Evolutionary conservation across 257 asterid species (phyloP).

Genomic region (Paulownia fortunei): DNA sequence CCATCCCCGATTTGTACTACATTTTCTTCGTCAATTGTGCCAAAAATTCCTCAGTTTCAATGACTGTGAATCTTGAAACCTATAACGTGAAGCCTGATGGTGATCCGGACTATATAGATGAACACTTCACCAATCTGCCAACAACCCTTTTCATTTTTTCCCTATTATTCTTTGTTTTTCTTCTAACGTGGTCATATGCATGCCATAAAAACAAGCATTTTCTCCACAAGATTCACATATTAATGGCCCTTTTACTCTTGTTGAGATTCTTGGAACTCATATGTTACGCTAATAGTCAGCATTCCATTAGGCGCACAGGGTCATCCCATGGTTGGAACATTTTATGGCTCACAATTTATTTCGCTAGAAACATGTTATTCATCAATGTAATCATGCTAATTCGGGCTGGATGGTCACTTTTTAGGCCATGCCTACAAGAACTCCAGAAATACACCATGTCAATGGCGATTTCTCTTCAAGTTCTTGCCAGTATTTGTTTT

Average conservation of each 20-base stretch:
- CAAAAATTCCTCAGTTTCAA: slow-evolving; percentile 34
- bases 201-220: slow-evolving; percentile 34
- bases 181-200: slow-evolving; percentile 28
- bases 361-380: slow-evolving; percentile 27
- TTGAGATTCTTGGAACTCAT: slow-evolving; percentile 33
- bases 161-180: slow-evolving; percentile 15
- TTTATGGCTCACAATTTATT: slow-evolving; percentile 35
- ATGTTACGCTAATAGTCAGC: slow-evolving; percentile 30
- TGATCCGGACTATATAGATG: slow-evolving; percentile 38
- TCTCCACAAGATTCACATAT: slow-evolving; percentile 35
- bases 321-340: slow-evolving; percentile 35
- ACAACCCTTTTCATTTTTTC: slow-evolving; percentile 33
- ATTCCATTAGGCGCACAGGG: slow-evolving; percentile 31
- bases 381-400: slow-evolving; percentile 40
- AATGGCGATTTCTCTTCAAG: slow-evolving; percentile 25
- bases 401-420: slow-evolving; percentile 49
- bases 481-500: slow-evolving; percentile 30
- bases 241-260: slow-evolving; percentile 44
- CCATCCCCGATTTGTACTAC: slow-evolving; percentile 46
- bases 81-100: slow-evolving; percentile 39
- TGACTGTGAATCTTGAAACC: slow-evolving; percentile 42
- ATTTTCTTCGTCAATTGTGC: slow-evolving; percentile 50
- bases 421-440: slow-evolving; percentile 31
- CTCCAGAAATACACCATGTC: slow-evolving; percentile 17
- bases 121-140: slow-evolving; percentile 40